phyloP scores from a whole-genome alignment of 352 stramenopile species.

The Phytopythium ostracodes region DNA sequence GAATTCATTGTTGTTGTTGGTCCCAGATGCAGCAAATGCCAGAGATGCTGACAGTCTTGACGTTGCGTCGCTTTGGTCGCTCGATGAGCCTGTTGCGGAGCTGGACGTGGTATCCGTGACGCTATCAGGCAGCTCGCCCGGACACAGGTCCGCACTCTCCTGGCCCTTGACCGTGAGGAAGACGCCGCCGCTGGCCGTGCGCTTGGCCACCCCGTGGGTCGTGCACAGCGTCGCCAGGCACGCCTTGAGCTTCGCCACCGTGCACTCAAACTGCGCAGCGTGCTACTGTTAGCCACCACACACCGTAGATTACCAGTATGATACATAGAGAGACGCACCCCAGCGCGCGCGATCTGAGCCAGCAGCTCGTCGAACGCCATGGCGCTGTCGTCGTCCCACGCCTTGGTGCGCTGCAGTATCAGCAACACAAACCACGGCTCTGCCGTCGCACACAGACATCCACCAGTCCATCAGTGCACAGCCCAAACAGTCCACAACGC shows the following conservation, averaged over 20 bases:
- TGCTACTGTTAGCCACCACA: not conserved
- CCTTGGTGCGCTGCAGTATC: slow-evolving; percentile 34
- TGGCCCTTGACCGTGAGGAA: slow-evolving; percentile 57
- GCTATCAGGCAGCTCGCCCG: slow-evolving; percentile 15
- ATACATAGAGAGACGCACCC: slow-evolving; percentile 33
- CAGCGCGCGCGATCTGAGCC: slow-evolving; percentile 39
- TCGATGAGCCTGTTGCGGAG: not conserved
- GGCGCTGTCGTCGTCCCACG: slow-evolving; percentile 27
- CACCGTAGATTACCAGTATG: not conserved
- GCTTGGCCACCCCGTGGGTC: slow-evolving; percentile 55
- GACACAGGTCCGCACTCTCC: slow-evolving; percentile 45
- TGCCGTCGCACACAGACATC: slow-evolving; percentile 13
- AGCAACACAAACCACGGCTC: slow-evolving; percentile 79
- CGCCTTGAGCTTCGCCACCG: slow-evolving; percentile 39
- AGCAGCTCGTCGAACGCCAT: slow-evolving; percentile 40
- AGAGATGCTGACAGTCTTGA: not conserved
- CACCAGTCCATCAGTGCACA: not conserved
- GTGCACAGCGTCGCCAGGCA: slow-evolving; percentile 51
- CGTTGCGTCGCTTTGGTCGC: not conserved
- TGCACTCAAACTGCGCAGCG: slow-evolving; percentile 48
- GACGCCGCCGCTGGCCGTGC: slow-evolving; percentile 31
- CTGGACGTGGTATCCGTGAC: not conserved
- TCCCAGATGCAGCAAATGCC: not conserved
- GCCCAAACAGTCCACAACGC: not conserved
- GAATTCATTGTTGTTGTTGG: not conserved